Conservation (phyloP, 805 yeast species). For the Citeromyces matritensis region DNA sequence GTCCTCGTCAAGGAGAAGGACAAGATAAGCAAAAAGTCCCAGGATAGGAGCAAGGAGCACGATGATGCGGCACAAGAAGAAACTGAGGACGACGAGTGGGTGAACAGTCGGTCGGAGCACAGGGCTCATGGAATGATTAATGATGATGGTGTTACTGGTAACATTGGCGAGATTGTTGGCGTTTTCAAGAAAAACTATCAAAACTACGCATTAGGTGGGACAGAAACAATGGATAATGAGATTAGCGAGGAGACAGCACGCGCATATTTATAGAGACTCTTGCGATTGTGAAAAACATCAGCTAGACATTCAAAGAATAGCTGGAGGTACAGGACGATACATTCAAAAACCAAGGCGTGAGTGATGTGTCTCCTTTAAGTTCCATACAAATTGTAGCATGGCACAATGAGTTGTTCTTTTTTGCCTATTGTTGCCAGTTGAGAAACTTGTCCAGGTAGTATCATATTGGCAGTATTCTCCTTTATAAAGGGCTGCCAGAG, state of each 20-base stretch:
- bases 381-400: no score
- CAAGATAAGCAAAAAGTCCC: background rate
- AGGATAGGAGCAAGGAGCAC: constrained; percentile 1
- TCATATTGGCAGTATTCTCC: no score
- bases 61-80: background rate
- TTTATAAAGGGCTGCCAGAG: no score
- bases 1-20: background rate
- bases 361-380: no score
- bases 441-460: no score
- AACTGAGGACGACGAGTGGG: constrained; percentile 1
- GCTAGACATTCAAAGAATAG: no score
- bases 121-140: constrained; percentile 17
- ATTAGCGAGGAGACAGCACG: background rate
- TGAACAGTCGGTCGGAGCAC: constrained; percentile 37
- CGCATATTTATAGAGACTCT: no score
- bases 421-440: no score
- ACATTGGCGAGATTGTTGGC: constrained; percentile 44
- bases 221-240: background rate
- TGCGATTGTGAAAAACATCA: no score
- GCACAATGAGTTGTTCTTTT: no score
- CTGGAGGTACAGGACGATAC: no score
- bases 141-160: constrained; percentile 60
- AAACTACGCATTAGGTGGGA: background rate
- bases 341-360: no score
- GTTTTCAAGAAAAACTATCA: constrained; percentile 16